phyloP scores from a whole-genome alignment of 257 asterid genomes.

The Solanum appendiculatum region DNA sequence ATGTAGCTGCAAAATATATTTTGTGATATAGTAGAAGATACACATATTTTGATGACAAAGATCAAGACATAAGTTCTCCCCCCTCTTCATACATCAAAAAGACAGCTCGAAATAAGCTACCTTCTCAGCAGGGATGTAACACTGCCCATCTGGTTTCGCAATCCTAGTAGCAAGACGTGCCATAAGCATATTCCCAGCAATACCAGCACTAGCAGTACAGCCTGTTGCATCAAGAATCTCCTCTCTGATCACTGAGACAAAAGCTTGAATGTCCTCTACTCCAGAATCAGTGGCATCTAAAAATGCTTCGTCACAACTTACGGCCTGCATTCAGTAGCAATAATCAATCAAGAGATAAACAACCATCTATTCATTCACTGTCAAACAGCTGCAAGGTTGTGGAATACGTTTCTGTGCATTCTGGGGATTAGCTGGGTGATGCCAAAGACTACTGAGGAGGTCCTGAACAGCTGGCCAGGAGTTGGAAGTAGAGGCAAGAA shows the following conservation, averaged over 20 bases:
- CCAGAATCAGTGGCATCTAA: conserved; percentile 68
- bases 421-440: too few relatives aligned
- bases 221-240: conserved; percentile 65
- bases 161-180: conserved; percentile 92
- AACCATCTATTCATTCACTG: too few relatives aligned
- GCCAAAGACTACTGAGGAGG: too few relatives aligned
- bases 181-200: conserved; percentile 90
- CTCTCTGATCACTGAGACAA: conserved; percentile 65
- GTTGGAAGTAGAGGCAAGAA: too few relatives aligned
- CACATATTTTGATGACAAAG: background rate
- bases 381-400: too few relatives aligned
- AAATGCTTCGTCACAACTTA: conserved; percentile 98
- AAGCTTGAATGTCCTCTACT: conserved; percentile 51
- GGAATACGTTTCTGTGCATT: too few relatives aligned
- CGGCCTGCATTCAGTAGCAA: conserved; percentile 50
- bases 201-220: conserved; percentile 95
- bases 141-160: conserved; percentile 93
- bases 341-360: conserved; percentile 13
- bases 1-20: background rate
- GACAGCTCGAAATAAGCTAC: conserved; percentile 17
- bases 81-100: background rate
- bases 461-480: too few relatives aligned
- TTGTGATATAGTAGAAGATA: background rate
- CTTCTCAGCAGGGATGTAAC: conserved; percentile 66
- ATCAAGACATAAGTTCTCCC: background rate